Percentiles rank a stretch among this genome's conserved stretches.
Evolutionary conservation across 1,284 basidiomycete genomes (phyloP).

Genomic region (Macrocystidia cucumis): DNA sequence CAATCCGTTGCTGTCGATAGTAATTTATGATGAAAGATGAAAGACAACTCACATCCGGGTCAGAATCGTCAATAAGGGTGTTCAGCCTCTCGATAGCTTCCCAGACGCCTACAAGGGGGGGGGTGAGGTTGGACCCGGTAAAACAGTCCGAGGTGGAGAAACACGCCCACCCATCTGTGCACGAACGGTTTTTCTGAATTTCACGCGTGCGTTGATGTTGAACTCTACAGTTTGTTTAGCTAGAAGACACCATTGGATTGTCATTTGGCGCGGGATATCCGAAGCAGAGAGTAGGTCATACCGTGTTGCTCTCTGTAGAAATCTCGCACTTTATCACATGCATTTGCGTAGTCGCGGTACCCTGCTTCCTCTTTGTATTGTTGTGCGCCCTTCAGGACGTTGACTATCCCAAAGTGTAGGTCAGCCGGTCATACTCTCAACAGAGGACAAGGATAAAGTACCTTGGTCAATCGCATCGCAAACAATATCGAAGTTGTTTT

Average conservation of each 20-base stretch:
- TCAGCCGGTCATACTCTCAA: background rate
- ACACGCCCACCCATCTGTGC: constrained; percentile 47
- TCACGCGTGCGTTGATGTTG: constrained; percentile 71
- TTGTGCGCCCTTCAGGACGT: constrained; percentile 61
- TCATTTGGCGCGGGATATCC: background rate
- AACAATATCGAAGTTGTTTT: constrained; percentile 47
- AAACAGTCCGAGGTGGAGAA: background rate
- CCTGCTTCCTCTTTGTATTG: constrained; percentile 68
- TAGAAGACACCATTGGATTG: constrained; percentile 16
- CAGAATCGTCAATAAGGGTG: constrained; percentile 83
- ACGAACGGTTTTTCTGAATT: constrained; percentile 58
- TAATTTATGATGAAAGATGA: constrained; percentile 7
- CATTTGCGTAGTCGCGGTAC: constrained; percentile 71
- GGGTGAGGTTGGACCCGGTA: constrained; percentile 1
- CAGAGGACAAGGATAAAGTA: constrained; percentile 19
- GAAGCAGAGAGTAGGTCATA: constrained; percentile 15
- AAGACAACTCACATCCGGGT: constrained; percentile 59
- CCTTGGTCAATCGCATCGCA: constrained; percentile 74
- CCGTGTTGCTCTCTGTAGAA: constrained; percentile 89
- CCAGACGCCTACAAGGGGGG: constrained; percentile 48
- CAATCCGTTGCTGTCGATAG: constrained; percentile 8
- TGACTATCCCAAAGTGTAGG: constrained; percentile 35
- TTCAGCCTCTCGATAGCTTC: constrained; percentile 88
- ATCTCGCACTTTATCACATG: constrained; percentile 80
- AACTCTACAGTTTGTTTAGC: constrained; percentile 85